phyloP scores from a whole-genome alignment of 2,329 filamentous ascomycete genomes.

The Aspergillus puulaauensis region DNA sequence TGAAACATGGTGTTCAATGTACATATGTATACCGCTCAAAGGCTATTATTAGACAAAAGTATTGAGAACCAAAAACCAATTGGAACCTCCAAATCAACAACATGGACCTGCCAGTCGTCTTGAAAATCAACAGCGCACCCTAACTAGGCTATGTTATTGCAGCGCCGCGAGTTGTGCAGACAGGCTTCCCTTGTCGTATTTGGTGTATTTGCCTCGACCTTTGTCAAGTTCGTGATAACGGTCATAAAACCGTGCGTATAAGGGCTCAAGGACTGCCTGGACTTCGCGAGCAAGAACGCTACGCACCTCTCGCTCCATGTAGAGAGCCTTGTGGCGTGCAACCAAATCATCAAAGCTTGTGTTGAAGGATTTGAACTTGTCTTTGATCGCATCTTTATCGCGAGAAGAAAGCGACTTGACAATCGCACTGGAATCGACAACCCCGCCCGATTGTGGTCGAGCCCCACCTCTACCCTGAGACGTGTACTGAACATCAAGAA shows the following conservation, averaged over 20 bases:
- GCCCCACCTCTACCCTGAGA: conserved; percentile 59
- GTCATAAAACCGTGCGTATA: conserved; percentile 96
- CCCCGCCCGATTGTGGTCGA: conserved; percentile 67
- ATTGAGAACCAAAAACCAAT: background rate
- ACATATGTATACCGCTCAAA: background rate
- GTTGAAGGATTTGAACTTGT: conserved; percentile 94
- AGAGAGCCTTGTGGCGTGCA: conserved; percentile 73
- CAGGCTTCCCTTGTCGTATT: conserved; percentile 87
- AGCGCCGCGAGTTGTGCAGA: conserved; percentile 58
- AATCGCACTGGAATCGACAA: conserved; percentile 74
- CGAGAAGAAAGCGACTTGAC: conserved; percentile 82
- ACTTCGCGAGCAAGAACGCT: conserved; percentile 78
- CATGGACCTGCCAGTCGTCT: conserved; percentile 2
- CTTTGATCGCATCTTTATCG: conserved; percentile 94
- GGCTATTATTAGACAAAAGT: background rate
- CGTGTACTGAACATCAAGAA: conserved; percentile 91
- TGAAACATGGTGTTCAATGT: no score
- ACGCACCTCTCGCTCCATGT: conserved; percentile 89
- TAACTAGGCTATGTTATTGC: conserved; percentile 18
- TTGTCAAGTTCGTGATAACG: conserved; percentile 97
- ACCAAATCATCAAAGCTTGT: conserved; percentile 86
- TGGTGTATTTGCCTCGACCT: conserved; percentile 96
- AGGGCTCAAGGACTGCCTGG: conserved; percentile 85
- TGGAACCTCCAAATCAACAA: background rate
- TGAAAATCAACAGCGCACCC: background rate